Evolutionary conservation across 139 green algal genomes (phyloP), one percentile per base, ranked within the genome.

Genomic region (Tetraselmis chui): DNA sequence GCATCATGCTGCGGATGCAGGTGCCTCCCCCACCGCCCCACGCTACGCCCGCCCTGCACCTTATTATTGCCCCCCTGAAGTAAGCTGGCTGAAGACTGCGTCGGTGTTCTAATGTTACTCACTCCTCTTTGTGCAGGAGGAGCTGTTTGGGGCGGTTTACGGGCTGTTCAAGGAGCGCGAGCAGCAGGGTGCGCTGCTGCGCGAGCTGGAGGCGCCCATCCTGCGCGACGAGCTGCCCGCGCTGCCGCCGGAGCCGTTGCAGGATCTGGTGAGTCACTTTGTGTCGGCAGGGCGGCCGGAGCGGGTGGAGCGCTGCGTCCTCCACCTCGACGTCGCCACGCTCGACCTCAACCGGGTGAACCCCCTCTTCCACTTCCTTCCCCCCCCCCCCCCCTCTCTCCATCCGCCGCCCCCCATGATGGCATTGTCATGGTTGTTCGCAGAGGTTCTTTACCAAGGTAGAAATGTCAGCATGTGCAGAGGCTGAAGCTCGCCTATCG

Each of bases 291-390:
- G 89, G 28, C 82, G 89, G 78, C 83, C 87, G 1, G 85, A 90
- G 31, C 87, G 84, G 0, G 91, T 98, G 80, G 94, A 98, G 90
- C 86, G 89, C 0, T 95, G 90, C 45, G 92, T 98, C 76, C 89
- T 98, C 59, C 91, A 93, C 81, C 91, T 98, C 79, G 89, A 97
- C 87, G 89, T 98, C 24, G 79, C 87, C 1, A 91, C 84, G 22
- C 86, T 98, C 23, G 95, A 98, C 87, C 86, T 98, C 77, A 93
- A 98, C 84, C 95, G 97, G 92, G 93, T 91, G 76, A 28, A 77
- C 23, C 2, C 11, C 0, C 28, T 25, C 27, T n/a, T 77, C 23
- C 29, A 5, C 75, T 45, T 28, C 2, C 29, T 24, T 25, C n/a
- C 28, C 25, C 24, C 24, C 30, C 32, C 58, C 75, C 30, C 23